A percentile compares a stretch with the other conserved stretches of the same genome.
Evolutionary conservation across 2,329 filamentous ascomycete species (phyloP).

Genomic region (Phaeophleospora eucalypticola): DNA sequence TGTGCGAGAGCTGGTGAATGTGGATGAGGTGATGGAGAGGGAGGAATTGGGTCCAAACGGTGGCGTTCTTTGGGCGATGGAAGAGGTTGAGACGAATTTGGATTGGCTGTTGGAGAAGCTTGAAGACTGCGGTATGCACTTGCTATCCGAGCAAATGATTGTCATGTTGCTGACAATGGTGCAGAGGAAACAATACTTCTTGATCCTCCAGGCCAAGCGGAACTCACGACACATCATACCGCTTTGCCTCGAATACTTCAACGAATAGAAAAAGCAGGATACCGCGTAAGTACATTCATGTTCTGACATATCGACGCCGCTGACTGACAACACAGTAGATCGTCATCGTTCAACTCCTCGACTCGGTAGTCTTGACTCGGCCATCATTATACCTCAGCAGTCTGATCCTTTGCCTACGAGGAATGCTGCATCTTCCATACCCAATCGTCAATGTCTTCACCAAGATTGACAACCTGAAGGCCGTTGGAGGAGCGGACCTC

Average conservation of each 20-base stretch:
- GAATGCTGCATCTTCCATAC: slow-evolving; percentile 97
- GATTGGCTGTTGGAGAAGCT: slow-evolving; percentile 85
- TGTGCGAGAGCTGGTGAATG: slow-evolving; percentile 78
- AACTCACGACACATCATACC: slow-evolving; percentile 92
- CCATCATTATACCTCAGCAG: slow-evolving; percentile 95
- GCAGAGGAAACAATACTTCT: slow-evolving; percentile 87
- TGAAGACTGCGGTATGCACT: slow-evolving; percentile 48
- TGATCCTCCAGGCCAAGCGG: slow-evolving; percentile 94
- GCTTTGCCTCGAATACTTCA: slow-evolving; percentile 90
- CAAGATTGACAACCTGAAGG: slow-evolving; percentile 90
- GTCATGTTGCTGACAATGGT: slow-evolving; percentile 1
- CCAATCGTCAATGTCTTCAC: slow-evolving; percentile 93
- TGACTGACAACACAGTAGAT: slow-evolving; percentile 57
- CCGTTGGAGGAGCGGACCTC: slow-evolving; percentile 66
- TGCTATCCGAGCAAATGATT: not conserved
- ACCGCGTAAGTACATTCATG: slow-evolving; percentile 62
- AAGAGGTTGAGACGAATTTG: slow-evolving; percentile 90
- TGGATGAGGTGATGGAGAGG: slow-evolving; percentile 92
- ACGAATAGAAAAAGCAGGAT: slow-evolving; percentile 82
- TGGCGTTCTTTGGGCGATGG: slow-evolving; percentile 85
- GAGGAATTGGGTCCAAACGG: slow-evolving; percentile 90
- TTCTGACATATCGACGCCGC: slow-evolving; percentile 14
- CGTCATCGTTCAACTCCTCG: slow-evolving; percentile 87
- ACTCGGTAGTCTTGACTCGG: slow-evolving; percentile 88
- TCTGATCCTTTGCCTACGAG: slow-evolving; percentile 83